Conservation (phyloP, 2,329 filamentous ascomycete species). For the Paraphaeosphaeria sporulosa region DNA sequence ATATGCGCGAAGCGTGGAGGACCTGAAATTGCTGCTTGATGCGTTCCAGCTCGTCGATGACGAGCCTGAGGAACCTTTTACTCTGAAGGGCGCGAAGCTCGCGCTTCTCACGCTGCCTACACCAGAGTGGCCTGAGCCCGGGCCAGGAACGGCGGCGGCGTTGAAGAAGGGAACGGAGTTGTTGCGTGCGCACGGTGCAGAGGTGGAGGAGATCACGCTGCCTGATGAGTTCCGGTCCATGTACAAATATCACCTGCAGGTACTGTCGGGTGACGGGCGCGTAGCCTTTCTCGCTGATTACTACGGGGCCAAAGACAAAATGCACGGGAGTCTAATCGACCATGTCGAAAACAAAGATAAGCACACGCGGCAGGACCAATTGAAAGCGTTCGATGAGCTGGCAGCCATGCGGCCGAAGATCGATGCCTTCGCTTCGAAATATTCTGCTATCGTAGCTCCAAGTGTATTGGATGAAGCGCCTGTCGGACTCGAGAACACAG, state of each 20-base stretch:
- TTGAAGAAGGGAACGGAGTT: constrained; percentile 44
- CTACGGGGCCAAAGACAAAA: constrained; percentile 54
- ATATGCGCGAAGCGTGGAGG: constrained; percentile 64
- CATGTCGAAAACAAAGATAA: constrained; percentile 60
- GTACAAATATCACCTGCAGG: constrained; percentile 60
- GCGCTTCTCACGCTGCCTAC: constrained; percentile 61
- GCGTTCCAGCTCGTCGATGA: constrained; percentile 65
- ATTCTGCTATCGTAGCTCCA: constrained; percentile 65
- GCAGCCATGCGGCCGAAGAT: constrained; percentile 62
- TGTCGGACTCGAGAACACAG: constrained; percentile 61
- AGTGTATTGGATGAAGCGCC: constrained; percentile 69
- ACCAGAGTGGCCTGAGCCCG: constrained; percentile 57
- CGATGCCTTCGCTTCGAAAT: constrained; percentile 61
- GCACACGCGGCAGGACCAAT: constrained; percentile 56
- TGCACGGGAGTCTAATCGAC: constrained; percentile 55
- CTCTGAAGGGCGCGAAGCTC: constrained; percentile 58
- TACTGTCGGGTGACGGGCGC: constrained; percentile 62
- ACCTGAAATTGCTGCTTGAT: constrained; percentile 64
- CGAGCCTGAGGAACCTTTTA: constrained; percentile 47
- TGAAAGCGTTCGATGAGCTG: constrained; percentile 64
- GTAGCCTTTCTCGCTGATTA: constrained; percentile 65
- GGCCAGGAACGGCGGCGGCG: constrained; percentile 46
- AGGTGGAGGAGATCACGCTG: constrained; percentile 64
- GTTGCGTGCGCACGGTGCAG: constrained; percentile 57
- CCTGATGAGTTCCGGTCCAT: constrained; percentile 59